Percentiles rank a stretch among this genome's conserved stretches.
Evolutionary conservation across 176 grass and related monocot genomes (phyloP).

Genomic region (Oryza nivara): DNA sequence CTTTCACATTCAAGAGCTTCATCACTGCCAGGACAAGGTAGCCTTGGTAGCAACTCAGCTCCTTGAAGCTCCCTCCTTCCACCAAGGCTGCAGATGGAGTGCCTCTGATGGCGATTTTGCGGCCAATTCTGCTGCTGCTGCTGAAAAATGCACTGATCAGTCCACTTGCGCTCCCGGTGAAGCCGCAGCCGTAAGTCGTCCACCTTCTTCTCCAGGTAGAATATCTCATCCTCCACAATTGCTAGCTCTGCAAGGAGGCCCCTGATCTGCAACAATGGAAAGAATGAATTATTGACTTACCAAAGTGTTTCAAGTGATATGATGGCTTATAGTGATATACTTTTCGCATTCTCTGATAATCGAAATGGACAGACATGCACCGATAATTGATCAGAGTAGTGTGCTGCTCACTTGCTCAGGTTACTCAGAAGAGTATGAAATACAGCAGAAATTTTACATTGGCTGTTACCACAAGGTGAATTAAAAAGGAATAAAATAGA

Average conservation of each 20-base stretch:
- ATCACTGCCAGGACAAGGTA: constrained; percentile 35
- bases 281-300: background rate
- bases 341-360: background rate
- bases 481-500: background rate
- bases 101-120: constrained; percentile 36
- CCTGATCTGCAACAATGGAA: constrained; percentile 47
- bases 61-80: constrained; percentile 46
- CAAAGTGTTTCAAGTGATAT: background rate
- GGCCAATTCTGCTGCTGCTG: constrained; percentile 37
- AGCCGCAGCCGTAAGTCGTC: constrained; percentile 68
- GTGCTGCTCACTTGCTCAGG: background rate
- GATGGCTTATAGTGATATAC: background rate
- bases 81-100: constrained; percentile 50
- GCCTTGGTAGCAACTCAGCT: constrained; percentile 38
- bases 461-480: background rate
- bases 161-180: constrained; percentile 59
- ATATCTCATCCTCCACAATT: constrained; percentile 89
- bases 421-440: background rate
- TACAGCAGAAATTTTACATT: background rate
- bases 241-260: constrained; percentile 74
- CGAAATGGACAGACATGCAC: background rate
- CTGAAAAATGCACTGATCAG: constrained; percentile 52
- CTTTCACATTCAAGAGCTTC: constrained; percentile 40
- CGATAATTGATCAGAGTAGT: background rate
- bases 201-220: constrained; percentile 77